These are phyloP conservation scores for Phialemonium atrogriseum DNA, from an alignment of 2,329 filamentous ascomycete species.

Conservation along the genomic window DNA sequence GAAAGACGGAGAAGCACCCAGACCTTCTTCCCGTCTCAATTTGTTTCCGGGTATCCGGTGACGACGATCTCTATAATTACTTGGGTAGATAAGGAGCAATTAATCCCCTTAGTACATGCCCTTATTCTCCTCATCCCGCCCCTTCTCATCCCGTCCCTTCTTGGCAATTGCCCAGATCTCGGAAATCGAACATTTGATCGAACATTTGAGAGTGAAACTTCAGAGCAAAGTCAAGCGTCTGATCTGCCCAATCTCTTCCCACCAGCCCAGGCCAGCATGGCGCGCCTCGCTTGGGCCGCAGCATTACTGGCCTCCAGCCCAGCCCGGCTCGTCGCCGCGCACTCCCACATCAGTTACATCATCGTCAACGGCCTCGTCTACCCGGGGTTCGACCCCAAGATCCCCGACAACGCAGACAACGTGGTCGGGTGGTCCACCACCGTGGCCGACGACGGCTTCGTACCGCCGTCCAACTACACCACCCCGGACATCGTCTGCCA, in stretches of 20 bases:
- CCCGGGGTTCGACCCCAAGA: slow-evolving; percentile 27
- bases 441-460: slow-evolving; percentile 42
- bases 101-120: not conserved
- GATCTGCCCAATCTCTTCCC: not conserved
- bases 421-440: slow-evolving; percentile 46
- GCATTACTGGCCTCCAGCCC: not conserved
- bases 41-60: not conserved
- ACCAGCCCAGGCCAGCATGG: not conserved
- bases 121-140: not conserved
- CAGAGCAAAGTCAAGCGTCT: not conserved
- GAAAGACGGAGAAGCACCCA: not conserved
- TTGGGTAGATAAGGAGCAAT: not conserved
- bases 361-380: slow-evolving; percentile 38
- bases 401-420: slow-evolving; percentile 10
- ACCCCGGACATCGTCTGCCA: slow-evolving; percentile 54
- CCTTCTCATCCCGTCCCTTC: no score
- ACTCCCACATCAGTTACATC: slow-evolving; percentile 23
- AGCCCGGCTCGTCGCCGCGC: slow-evolving; percentile 10
- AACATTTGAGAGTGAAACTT: not conserved
- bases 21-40: not conserved
- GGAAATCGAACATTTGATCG: not conserved
- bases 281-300: not conserved
- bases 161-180: not conserved
- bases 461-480: slow-evolving; percentile 36
- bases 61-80: not conserved